These are phyloP conservation scores for Cubamyces lactineus DNA, from an alignment of 768 basidiomycete genomes.

Conservation along the genomic window DNA sequence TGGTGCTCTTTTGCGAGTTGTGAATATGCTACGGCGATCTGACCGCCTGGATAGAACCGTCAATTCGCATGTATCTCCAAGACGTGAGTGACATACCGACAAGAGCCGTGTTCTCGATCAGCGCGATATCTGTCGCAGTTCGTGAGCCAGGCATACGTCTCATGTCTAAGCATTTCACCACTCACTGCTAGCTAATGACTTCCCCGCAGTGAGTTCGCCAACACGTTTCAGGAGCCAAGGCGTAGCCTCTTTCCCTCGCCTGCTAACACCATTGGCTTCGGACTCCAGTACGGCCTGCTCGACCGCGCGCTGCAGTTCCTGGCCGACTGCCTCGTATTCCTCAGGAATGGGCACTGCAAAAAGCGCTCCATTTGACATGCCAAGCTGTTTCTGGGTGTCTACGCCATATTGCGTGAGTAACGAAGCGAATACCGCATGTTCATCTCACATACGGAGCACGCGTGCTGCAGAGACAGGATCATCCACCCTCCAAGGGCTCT, in stretches of 20 bases:
- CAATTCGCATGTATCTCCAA: constrained; percentile 3
- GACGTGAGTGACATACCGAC: constrained; percentile 56
- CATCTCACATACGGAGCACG: constrained; percentile 62
- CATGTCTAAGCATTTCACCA: background rate
- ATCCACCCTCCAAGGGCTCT: constrained; percentile 82
- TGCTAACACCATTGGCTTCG: constrained; percentile 76
- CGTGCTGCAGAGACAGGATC: constrained; percentile 69
- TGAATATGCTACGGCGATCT: constrained; percentile 79
- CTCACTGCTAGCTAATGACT: constrained; percentile 74
- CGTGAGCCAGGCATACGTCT: background rate
- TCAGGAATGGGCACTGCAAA: constrained; percentile 92
- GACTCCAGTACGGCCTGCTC: constrained; percentile 86
- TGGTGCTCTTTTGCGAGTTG: constrained; percentile 40
- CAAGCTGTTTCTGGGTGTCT: constrained; percentile 75
- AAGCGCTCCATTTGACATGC: constrained; percentile 74
- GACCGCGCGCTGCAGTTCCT: constrained; percentile 72
- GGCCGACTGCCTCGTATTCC: constrained; percentile 67
- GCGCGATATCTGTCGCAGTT: constrained; percentile 67
- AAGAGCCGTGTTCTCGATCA: constrained; percentile 86
- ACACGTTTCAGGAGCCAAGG: constrained; percentile 92
- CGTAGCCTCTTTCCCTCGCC: constrained; percentile 86
- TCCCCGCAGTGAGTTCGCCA: constrained; percentile 75
- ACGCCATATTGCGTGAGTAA: background rate
- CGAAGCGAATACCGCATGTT: background rate
- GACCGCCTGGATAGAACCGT: constrained; percentile 53